A percentile compares a stretch with the other conserved stretches of the same genome.
Evolutionary conservation across 805 yeast genomes (phyloP).

Genomic region (Candida railenensis): DNA sequence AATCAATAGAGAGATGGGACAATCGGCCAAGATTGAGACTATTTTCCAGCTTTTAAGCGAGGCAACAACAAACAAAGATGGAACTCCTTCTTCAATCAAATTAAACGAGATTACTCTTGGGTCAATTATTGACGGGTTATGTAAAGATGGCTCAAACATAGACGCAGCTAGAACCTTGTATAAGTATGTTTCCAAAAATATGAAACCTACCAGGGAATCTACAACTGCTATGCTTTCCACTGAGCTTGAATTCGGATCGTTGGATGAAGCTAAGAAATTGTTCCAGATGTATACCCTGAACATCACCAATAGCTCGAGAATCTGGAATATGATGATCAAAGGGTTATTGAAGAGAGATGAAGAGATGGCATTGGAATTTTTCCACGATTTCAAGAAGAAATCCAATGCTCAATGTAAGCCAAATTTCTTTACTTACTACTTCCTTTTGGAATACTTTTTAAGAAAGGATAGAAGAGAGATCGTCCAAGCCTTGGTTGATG

Average conservation of each 20-base stretch:
- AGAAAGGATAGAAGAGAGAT: constrained; percentile 27
- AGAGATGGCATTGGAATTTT: constrained; percentile 41
- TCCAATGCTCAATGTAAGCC: constrained; percentile 27
- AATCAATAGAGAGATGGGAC: constrained; percentile 41
- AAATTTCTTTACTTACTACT: constrained; percentile 52
- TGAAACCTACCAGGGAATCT: constrained; percentile 32
- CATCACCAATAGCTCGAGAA: constrained; percentile 33
- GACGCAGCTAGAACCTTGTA: constrained; percentile 53
- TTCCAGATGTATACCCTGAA: constrained; percentile 34
- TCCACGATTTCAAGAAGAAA: constrained; percentile 29
- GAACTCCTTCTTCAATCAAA: constrained; percentile 23
- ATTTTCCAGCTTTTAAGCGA: constrained; percentile 42
- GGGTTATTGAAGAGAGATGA: constrained; percentile 30
- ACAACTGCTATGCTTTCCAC: constrained; percentile 48
- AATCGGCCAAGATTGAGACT: constrained; percentile 37
- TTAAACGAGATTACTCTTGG: constrained; percentile 49
- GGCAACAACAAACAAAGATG: constrained; percentile 7
- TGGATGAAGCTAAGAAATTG: constrained; percentile 27
- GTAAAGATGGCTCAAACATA: constrained; percentile 44
- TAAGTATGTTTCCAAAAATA: constrained; percentile 35
- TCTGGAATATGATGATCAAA: constrained; percentile 41
- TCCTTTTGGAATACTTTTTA: constrained; percentile 40
- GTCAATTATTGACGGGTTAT: constrained; percentile 53
- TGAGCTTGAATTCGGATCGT: constrained; percentile 42
- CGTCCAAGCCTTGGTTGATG: constrained; percentile 36